Evolutionary conservation across 352 stramenopile species (phyloP).

Genomic region (Phytophthora pini): DNA sequence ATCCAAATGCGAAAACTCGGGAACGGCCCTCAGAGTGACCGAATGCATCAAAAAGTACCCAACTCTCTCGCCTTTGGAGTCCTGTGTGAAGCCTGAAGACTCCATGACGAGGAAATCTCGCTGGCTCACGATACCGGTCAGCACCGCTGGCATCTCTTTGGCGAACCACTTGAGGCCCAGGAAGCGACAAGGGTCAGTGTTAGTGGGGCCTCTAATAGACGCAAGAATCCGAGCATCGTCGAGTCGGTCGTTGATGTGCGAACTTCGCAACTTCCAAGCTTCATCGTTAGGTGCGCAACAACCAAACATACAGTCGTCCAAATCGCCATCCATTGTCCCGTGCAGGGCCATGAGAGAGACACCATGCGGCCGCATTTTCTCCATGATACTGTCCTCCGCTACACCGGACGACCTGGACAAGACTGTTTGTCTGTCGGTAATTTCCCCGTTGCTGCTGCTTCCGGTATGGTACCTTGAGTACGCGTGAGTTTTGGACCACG

Average conservation of each 20-base stretch:
- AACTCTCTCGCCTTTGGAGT: constrained; percentile 37
- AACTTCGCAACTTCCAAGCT: constrained; percentile 48
- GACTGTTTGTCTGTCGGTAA: not conserved
- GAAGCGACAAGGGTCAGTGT: constrained; percentile 51
- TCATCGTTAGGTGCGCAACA: constrained; percentile 46
- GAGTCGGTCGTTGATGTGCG: constrained; percentile 55
- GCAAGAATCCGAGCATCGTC: constrained; percentile 54
- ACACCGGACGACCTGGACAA: constrained; percentile 17
- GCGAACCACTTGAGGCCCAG: constrained; percentile 67
- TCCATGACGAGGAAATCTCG: constrained; percentile 52
- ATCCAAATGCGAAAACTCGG: constrained; percentile 48
- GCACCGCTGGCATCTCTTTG: constrained; percentile 45
- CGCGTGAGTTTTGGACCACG: constrained; percentile 16
- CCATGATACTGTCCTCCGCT: constrained; percentile 29
- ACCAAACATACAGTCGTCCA: constrained; percentile 63
- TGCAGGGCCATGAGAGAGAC: constrained; percentile 49
- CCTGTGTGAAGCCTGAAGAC: constrained; percentile 21
- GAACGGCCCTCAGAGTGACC: constrained; percentile 39
- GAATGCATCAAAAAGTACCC: constrained; percentile 59
- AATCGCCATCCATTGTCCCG: constrained; percentile 45
- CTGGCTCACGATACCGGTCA: constrained; percentile 49
- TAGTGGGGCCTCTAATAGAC: constrained; percentile 38
- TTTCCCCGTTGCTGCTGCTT: not conserved
- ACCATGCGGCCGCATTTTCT: constrained; percentile 32
- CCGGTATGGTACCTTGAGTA: constrained; percentile 10